A percentile compares a stretch with the other conserved stretches of the same genome.
Conservation (phyloP, 2,329 filamentous ascomycete species). For the Pseudovirgaria hyperparasitica region DNA sequence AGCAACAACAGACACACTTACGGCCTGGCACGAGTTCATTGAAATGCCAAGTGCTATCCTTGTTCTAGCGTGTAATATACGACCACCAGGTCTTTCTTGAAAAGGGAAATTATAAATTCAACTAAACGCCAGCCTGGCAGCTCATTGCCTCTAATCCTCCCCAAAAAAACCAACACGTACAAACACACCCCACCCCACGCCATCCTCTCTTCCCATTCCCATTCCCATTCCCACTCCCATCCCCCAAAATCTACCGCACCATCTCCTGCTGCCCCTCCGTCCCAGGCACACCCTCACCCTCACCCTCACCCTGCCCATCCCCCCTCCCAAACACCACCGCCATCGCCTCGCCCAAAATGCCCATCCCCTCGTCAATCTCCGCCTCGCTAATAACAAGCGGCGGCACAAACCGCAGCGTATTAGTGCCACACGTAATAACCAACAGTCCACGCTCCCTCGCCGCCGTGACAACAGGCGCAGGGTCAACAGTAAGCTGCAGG, state of each 20-base stretch:
- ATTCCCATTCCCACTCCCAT: slow-evolving; percentile 1
- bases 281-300: slow-evolving; percentile 14
- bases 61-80: too few species aligned
- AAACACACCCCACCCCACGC: too few species aligned
- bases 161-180: too few species aligned
- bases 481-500: slow-evolving; percentile 66
- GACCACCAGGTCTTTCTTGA: too few species aligned
- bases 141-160: too few species aligned
- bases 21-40: too few species aligned
- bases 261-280: slow-evolving; percentile 22
- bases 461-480: slow-evolving; percentile 62
- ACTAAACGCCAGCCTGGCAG: too few species aligned
- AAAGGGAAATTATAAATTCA: too few species aligned
- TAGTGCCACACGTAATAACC: slow-evolving; percentile 84
- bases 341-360: slow-evolving; percentile 60
- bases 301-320: too few species aligned
- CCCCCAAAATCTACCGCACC: slow-evolving; percentile 8
- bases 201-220: too few species aligned
- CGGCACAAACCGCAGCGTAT: slow-evolving; percentile 86
- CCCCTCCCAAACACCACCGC: slow-evolving; percentile 36
- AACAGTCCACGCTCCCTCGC: slow-evolving; percentile 78
- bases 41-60: too few species aligned
- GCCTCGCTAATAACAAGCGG: slow-evolving; percentile 66
- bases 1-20: too few species aligned
- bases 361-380: slow-evolving; percentile 68